These are phyloP conservation scores for Lactuca sativa DNA, from an alignment of 129 eudicot species.

Conservation along the genomic window DNA sequence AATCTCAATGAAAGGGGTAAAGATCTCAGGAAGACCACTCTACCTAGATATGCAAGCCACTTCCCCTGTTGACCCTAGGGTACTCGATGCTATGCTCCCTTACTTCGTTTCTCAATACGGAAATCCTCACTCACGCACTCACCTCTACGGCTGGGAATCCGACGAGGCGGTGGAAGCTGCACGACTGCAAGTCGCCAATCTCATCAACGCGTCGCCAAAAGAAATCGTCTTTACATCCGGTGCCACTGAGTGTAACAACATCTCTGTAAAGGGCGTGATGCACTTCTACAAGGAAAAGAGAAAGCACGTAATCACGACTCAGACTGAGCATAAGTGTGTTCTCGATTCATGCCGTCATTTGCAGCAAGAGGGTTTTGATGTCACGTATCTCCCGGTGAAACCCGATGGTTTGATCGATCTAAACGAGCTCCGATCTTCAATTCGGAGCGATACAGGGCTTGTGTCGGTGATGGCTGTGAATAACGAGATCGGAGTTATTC, in stretches of 20 bases:
- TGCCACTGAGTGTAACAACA: constrained; percentile 93
- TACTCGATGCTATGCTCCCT: constrained; percentile 95
- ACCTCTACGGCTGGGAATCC: constrained; percentile 96
- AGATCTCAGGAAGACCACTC: constrained; percentile 84
- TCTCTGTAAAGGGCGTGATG: constrained; percentile 82
- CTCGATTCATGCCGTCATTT: constrained; percentile 88
- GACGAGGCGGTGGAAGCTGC: constrained; percentile 86
- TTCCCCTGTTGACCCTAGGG: constrained; percentile 95
- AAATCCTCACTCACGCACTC: constrained; percentile 97
- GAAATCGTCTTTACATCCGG: constrained; percentile 95
- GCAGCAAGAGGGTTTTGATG: constrained; percentile 87
- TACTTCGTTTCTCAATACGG: constrained; percentile 77
- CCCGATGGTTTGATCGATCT: constrained; percentile 75
- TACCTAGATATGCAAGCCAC: constrained; percentile 99
- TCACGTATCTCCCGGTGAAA: constrained; percentile 81
- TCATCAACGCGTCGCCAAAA: constrained; percentile 80
- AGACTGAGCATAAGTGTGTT: constrained; percentile 96
- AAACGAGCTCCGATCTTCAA: constrained; percentile 45
- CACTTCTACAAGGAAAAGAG: constrained; percentile 76
- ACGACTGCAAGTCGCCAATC: constrained; percentile 60
- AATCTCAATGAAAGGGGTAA: constrained; percentile 86
- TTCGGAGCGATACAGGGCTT: constrained; percentile 78
- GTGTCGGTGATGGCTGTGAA: constrained; percentile 92
- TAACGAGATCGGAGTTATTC: constrained; percentile 96
- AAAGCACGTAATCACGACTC: constrained; percentile 87